Conservation (phyloP, 2,329 filamentous ascomycete genomes). For the Ophiostoma ips region DNA sequence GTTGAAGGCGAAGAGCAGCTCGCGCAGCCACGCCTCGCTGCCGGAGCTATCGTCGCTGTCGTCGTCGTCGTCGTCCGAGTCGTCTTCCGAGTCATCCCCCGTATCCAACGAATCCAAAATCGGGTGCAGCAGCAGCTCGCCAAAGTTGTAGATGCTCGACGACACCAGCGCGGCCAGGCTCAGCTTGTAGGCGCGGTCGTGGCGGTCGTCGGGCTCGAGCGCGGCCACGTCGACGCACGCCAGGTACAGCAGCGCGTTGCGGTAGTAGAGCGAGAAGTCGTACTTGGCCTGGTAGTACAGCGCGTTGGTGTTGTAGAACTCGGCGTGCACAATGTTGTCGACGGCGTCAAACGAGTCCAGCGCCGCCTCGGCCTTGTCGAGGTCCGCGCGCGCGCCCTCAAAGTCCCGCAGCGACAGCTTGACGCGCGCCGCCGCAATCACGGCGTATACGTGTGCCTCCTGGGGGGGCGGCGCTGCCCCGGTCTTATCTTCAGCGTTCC, state of each 20-base stretch:
- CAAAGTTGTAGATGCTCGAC: slow-evolving; percentile 97
- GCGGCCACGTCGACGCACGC: slow-evolving; percentile 80
- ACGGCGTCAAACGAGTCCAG: slow-evolving; percentile 89
- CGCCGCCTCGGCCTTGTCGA: slow-evolving; percentile 77
- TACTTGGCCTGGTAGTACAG: slow-evolving; percentile 88
- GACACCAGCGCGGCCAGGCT: slow-evolving; percentile 86
- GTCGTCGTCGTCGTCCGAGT: slow-evolving; percentile 21
- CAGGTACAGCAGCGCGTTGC: slow-evolving; percentile 92
- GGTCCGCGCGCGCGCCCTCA: slow-evolving; percentile 70
- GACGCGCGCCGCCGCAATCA: slow-evolving; percentile 75
- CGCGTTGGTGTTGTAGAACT: slow-evolving; percentile 91
- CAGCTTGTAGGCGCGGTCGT: slow-evolving; percentile 78
- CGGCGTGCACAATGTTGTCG: slow-evolving; percentile 86
- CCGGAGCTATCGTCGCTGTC: slow-evolving; percentile 28
- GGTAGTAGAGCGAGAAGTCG: slow-evolving; percentile 94
- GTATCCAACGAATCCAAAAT: slow-evolving; percentile 66
- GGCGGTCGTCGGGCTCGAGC: slow-evolving; percentile 60
- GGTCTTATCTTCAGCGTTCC: no score
- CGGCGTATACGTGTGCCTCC: slow-evolving; percentile 90
- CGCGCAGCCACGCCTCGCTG: slow-evolving; percentile 74
- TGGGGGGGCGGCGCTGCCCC: no score
- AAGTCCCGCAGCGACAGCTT: slow-evolving; percentile 69
- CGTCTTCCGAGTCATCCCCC: slow-evolving; percentile 11
- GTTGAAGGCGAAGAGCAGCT: slow-evolving; percentile 97
- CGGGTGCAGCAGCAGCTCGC: slow-evolving; percentile 92